Conservation (phyloP, 164 flowering plant species). For the Kalanchoe fedtschenkoi region DNA sequence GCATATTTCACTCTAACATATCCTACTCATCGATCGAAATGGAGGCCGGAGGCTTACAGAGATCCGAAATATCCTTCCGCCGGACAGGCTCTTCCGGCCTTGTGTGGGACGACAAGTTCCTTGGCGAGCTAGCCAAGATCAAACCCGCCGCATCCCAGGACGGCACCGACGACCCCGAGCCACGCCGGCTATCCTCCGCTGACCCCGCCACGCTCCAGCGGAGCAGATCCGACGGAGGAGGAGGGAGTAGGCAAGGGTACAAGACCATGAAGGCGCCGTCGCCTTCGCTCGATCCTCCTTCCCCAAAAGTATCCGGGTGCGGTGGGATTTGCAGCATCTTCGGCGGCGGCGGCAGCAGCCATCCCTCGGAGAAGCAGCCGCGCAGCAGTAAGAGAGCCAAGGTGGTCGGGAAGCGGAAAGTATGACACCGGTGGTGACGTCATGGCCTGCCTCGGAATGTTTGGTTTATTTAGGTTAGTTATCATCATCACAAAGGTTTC, state of each 20-base stretch:
- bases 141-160: slow-evolving; percentile 11
- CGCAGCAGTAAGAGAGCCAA: neutral
- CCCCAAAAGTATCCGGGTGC: neutral
- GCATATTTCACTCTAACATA: too few species aligned
- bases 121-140: slow-evolving; percentile 27
- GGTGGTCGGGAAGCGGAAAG: too few species aligned
- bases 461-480: too few species aligned
- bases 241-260: neutral
- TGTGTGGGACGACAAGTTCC: slow-evolving; percentile 66
- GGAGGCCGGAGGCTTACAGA: slow-evolving; percentile 48
- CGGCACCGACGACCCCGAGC: neutral
- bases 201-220: neutral
- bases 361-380: neutral
- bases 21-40: too few species aligned
- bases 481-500: too few species aligned
- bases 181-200: too few species aligned
- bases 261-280: slow-evolving; percentile 1
- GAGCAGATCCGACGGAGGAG: neutral
- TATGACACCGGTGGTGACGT: too few species aligned
- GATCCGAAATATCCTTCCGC: slow-evolving; percentile 63
- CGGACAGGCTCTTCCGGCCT: slow-evolving; percentile 82
- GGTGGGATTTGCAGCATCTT: neutral
- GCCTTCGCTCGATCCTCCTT: slow-evolving; percentile 2
- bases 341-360: neutral
- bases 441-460: too few species aligned